Conservation (phyloP, 768 basidiomycete genomes). For the Pisolithus sp. region DNA sequence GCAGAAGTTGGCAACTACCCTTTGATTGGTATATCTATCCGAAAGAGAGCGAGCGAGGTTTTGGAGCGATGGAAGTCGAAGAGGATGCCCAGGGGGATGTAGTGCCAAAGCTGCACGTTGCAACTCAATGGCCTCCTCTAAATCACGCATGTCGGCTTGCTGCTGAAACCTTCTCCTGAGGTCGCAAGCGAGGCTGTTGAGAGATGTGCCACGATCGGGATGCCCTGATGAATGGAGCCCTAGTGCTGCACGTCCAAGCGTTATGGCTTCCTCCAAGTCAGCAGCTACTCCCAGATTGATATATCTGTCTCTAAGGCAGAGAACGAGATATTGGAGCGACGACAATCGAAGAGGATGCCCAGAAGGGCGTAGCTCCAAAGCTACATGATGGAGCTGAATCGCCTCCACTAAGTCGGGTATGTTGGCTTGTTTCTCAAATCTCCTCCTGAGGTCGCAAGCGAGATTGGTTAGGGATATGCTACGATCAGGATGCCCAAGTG, state of each 20-base stretch:
- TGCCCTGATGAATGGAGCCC: neutral
- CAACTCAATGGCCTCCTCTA: too few species aligned
- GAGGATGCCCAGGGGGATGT: too few species aligned
- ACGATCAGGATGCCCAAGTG: conserved; percentile 3
- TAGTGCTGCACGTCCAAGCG: neutral
- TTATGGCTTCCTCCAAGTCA: neutral
- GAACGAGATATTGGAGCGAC: conserved; percentile 11
- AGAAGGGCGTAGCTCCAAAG: conserved; percentile 7
- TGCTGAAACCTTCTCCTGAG: too few species aligned
- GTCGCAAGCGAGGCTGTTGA: neutral
- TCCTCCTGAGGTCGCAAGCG: conserved; percentile 4
- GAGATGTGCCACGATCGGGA: neutral
- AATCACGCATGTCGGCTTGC: too few species aligned
- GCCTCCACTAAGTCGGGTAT: too few species aligned
- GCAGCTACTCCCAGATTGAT: neutral
- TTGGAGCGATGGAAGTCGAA: too few species aligned
- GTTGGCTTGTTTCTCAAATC: too few species aligned
- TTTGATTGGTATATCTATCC: too few species aligned
- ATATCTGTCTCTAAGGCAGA: neutral
- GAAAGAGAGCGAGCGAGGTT: too few species aligned
- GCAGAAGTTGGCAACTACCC: too few species aligned
- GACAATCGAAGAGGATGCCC: conserved; percentile 2
- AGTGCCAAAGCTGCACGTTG: too few species aligned
- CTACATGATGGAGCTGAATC: conserved; percentile 3
- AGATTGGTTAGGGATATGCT: conserved; percentile 7